Evolutionary conservation across 139 green algal genomes (phyloP).

Genomic region (Chloropicon primus): DNA sequence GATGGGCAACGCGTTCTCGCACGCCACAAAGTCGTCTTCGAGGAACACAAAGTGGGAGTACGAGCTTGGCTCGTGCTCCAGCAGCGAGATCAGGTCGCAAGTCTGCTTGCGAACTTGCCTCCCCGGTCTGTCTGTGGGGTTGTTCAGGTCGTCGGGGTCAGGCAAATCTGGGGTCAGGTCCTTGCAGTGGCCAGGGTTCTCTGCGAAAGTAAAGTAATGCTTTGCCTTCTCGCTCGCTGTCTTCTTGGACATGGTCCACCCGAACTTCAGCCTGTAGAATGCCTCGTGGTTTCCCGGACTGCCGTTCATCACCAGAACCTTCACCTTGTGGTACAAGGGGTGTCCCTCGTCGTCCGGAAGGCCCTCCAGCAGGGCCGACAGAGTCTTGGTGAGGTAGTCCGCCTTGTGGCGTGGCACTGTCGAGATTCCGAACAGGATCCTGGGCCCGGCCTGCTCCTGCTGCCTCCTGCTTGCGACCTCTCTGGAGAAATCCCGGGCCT

Average conservation of each 20-base stretch:
- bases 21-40: constrained; percentile 29
- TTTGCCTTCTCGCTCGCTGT: not conserved
- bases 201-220: constrained; percentile 11
- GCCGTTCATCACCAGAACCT: constrained; percentile 28
- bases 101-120: constrained; percentile 23
- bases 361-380: constrained; percentile 21
- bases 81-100: constrained; percentile 19
- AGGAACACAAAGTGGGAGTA: constrained; percentile 28
- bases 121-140: constrained; percentile 20
- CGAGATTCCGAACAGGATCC: not conserved
- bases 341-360: constrained; percentile 15
- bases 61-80: constrained; percentile 8
- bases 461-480: too few relatives aligned
- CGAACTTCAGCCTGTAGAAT: not conserved
- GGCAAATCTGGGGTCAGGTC: constrained; percentile 15
- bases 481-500: too few relatives aligned
- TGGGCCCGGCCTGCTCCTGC: not conserved
- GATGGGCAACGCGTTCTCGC: constrained; percentile 11
- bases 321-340: constrained; percentile 10
- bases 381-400: constrained; percentile 9
- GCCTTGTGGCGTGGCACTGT: not conserved
- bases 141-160: constrained; percentile 20
- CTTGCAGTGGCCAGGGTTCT: constrained; percentile 17
- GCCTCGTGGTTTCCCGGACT: not conserved
- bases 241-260: not conserved